Percentiles rank a stretch among this genome's conserved stretches.
Evolutionary conservation across 2,329 filamentous ascomycete genomes (phyloP).

Genomic region (Clonostachys sp.): DNA sequence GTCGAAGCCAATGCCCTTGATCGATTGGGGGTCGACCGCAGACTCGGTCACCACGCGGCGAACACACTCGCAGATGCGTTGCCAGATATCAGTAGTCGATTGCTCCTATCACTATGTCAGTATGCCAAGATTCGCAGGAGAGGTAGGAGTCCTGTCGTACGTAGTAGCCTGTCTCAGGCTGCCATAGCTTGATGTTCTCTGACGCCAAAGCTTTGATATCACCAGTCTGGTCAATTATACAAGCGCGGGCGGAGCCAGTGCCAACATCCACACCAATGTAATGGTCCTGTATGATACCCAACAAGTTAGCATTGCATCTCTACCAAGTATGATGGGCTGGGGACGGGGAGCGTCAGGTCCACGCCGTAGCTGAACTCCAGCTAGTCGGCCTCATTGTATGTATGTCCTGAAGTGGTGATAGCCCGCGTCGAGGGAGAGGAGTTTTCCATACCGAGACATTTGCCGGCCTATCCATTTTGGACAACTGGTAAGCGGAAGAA

Average conservation of each 20-base stretch:
- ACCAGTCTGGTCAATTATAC: constrained; percentile 87
- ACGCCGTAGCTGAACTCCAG: not conserved
- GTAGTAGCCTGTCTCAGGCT: constrained; percentile 72
- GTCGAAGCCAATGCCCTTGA: constrained; percentile 94
- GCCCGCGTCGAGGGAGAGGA: not conserved
- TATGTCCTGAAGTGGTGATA: not conserved
- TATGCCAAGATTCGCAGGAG: not conserved
- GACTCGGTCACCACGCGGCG: constrained; percentile 78
- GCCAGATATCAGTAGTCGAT: constrained; percentile 97
- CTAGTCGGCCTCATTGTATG: not conserved
- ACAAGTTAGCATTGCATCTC: not conserved
- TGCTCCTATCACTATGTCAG: constrained; percentile 61
- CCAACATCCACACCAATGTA: constrained; percentile 92
- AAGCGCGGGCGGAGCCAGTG: constrained; percentile 90
- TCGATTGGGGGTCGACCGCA: constrained; percentile 66
- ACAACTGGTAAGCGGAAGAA: not conserved
- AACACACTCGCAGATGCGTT: constrained; percentile 86
- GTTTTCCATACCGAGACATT: constrained; percentile 20
- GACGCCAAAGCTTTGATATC: constrained; percentile 77
- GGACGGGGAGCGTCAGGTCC: not conserved
- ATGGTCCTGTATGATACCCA: constrained; percentile 37
- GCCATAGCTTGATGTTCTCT: constrained; percentile 76
- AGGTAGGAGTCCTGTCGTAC: constrained; percentile 31
- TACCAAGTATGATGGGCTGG: not conserved
- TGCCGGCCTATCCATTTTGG: constrained; percentile 16